Evolutionary conservation across 140 eudicot species (phyloP).

Genomic region (Oenanthe javanica): DNA sequence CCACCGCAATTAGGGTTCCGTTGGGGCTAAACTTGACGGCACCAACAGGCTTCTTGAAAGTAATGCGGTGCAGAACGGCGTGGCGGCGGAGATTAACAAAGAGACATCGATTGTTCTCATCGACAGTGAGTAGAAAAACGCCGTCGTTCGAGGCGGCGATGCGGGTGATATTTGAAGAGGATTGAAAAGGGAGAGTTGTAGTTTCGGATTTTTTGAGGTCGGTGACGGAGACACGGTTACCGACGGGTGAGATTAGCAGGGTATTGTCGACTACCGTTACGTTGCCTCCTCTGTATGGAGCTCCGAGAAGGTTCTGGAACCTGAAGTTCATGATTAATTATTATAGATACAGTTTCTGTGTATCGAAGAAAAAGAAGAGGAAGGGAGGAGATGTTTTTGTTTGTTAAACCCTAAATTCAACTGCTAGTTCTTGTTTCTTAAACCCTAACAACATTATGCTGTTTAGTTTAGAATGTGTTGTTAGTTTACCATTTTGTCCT

Average conservation of each 20-base stretch:
- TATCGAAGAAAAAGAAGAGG: constrained; percentile 5
- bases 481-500: background rate
- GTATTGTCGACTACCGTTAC: constrained; percentile 42
- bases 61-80: constrained; percentile 67
- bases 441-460: background rate
- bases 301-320: constrained; percentile 86
- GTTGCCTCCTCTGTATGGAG: constrained; percentile 96
- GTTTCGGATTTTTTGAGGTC: constrained; percentile 85
- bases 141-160: constrained; percentile 84
- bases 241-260: constrained; percentile 61
- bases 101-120: constrained; percentile 64
- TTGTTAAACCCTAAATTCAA: constrained; percentile 29
- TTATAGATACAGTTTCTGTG: background rate
- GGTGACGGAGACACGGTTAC: constrained; percentile 85
- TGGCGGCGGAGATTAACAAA: constrained; percentile 74
- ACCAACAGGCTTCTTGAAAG: constrained; percentile 61
- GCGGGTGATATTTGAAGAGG: constrained; percentile 66
- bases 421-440: background rate
- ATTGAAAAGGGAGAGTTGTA: constrained; percentile 61
- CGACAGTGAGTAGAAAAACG: constrained; percentile 65
- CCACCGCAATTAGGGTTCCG: constrained; percentile 67
- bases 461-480: background rate
- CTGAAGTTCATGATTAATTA: constrained; percentile 64
- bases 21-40: constrained; percentile 60
- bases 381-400: background rate